Conservation (phyloP, 176 grass and related monocot genomes). For the Triticum monococcum region DNA sequence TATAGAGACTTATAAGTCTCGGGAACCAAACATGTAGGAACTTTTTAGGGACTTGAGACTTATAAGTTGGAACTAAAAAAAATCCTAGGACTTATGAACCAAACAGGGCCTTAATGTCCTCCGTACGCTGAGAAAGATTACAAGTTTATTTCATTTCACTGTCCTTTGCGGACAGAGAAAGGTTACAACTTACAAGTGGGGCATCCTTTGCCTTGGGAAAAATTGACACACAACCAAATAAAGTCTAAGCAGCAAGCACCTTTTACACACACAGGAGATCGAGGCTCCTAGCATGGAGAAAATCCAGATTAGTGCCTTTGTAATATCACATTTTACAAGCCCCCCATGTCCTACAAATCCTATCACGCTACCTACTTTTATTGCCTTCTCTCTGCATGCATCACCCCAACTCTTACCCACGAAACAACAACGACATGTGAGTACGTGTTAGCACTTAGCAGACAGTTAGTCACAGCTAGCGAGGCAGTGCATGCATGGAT, state of each 20-base stretch:
- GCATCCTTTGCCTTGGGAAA: background rate
- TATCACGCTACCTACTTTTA: conserved; percentile 14
- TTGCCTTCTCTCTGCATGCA: conserved; percentile 13
- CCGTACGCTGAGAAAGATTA: background rate
- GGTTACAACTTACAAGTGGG: background rate
- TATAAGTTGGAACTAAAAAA: no score
- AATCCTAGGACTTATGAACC: no score
- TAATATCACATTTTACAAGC: conserved; percentile 36
- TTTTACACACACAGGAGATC: conserved; percentile 7
- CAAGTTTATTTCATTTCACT: conserved; percentile 2
- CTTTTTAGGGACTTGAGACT: no score
- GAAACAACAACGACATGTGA: background rate
- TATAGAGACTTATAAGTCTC: no score
- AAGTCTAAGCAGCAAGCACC: background rate
- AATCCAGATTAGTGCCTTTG: background rate
- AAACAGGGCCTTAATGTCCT: no score
- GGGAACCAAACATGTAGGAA: no score
- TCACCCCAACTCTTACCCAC: background rate
- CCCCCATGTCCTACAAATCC: conserved; percentile 3
- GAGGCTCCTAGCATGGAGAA: background rate
- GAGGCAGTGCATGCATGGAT: background rate
- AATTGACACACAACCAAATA: background rate
- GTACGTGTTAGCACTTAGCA: conserved; percentile 34
- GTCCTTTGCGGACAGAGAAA: background rate
- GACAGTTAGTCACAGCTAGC: background rate